phyloP scores from a whole-genome alignment of 345 rosid genomes.

The Citrus reticulata region DNA sequence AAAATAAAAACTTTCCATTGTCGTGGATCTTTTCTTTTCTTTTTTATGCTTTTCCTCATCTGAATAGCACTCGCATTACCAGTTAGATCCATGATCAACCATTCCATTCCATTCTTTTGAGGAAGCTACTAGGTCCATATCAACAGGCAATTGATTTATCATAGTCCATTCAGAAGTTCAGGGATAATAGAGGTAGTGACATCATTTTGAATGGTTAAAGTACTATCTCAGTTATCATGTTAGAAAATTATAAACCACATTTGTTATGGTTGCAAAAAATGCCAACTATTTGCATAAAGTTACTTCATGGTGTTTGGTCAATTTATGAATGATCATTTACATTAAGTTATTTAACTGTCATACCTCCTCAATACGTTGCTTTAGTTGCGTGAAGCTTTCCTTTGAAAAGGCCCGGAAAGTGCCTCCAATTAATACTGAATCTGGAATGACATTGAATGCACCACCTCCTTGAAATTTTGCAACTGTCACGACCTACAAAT shows the following conservation, averaged over 20 bases:
- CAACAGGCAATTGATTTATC: neutral
- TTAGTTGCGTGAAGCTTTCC: slow-evolving; percentile 48
- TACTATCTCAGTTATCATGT: neutral
- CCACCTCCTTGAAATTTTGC: slow-evolving; percentile 69
- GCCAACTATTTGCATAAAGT: neutral
- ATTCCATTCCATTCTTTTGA: no score
- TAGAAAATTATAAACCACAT: neutral
- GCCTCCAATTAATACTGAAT: slow-evolving; percentile 76
- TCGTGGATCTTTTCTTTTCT: neutral
- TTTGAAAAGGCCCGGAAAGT: slow-evolving; percentile 71
- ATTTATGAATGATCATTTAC: neutral
- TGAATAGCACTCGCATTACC: no score
- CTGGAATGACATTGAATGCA: slow-evolving; percentile 82
- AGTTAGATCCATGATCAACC: no score
- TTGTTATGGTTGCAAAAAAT: neutral
- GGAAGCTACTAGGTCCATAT: no score
- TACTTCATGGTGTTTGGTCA: neutral
- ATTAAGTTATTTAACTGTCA: neutral
- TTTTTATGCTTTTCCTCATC: no score
- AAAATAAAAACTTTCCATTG: neutral
- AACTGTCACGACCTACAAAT: slow-evolving; percentile 69
- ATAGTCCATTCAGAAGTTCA: neutral
- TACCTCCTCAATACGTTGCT: slow-evolving; percentile 70
- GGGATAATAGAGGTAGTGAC: neutral
- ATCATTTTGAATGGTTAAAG: neutral